Conservation (phyloP, 2,329 filamentous ascomycete genomes). For the Arthrocladium fulminans region DNA sequence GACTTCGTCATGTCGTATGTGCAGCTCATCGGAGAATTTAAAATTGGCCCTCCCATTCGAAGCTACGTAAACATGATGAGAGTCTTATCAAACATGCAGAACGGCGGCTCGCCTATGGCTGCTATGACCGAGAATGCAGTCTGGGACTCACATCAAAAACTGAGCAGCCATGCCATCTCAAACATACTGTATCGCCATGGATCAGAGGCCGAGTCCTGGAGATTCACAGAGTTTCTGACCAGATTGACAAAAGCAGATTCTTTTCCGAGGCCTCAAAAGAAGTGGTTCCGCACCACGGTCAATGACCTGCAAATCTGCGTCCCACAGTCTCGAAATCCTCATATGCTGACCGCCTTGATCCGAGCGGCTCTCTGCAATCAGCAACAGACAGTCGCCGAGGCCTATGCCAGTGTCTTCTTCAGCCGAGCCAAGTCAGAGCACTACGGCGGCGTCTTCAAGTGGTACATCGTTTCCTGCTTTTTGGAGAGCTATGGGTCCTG, state of each 20-base stretch:
- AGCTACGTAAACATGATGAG: constrained; percentile 16
- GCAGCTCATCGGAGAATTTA: constrained; percentile 12
- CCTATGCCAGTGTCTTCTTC: constrained; percentile 12
- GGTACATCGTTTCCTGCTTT: constrained; percentile 17
- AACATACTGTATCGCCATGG: constrained; percentile 3
- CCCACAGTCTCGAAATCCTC: constrained; percentile 13
- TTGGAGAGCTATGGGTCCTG: constrained; percentile 15
- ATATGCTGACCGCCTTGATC: constrained; percentile 14
- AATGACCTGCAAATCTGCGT: constrained; percentile 17
- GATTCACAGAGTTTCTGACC: constrained; percentile 1
- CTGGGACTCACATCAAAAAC: constrained; percentile 3
- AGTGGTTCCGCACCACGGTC: constrained; percentile 15
- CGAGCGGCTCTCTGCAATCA: constrained; percentile 14
- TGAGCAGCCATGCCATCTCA: background rate
- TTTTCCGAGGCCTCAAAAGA: background rate
- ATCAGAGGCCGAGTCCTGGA: background rate
- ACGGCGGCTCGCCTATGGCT: constrained; percentile 14
- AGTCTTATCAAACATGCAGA: constrained; percentile 14
- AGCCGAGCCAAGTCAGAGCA: background rate
- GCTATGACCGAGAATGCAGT: constrained; percentile 8
- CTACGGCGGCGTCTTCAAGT: constrained; percentile 11
- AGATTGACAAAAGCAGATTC: background rate
- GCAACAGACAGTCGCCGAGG: constrained; percentile 20
- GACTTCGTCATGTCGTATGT: constrained; percentile 15
- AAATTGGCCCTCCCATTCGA: constrained; percentile 12